A percentile compares a stretch with the other conserved stretches of the same genome.
phyloP scores from a whole-genome alignment of 345 rosid genomes.

The Pelargonium nanum region DNA sequence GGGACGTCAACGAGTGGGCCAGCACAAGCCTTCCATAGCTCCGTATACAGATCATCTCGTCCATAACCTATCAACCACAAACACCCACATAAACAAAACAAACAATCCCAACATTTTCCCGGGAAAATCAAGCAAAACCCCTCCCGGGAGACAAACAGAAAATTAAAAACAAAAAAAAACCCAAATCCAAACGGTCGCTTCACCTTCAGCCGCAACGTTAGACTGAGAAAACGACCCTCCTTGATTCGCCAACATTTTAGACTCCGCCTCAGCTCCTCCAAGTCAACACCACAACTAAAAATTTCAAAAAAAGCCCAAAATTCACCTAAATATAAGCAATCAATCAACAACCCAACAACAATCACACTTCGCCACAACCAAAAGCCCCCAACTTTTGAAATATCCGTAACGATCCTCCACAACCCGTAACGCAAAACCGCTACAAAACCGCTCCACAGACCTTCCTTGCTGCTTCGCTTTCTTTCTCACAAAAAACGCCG shows the following conservation, averaged over 20 bases:
- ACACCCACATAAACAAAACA: neutral
- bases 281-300: neutral
- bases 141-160: neutral
- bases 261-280: neutral
- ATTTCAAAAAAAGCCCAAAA: neutral
- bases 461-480: constrained; percentile 4
- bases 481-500: constrained; percentile 17
- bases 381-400: neutral
- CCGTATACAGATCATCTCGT: constrained; percentile 44
- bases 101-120: constrained; percentile 2
- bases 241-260: constrained; percentile 36
- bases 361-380: too few species aligned
- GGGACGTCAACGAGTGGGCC: constrained; percentile 83
- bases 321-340: neutral
- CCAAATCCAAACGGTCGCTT: neutral
- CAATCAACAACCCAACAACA: too few species aligned
- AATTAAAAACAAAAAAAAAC: neutral
- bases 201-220: constrained; percentile 13
- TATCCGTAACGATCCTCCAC: too few species aligned
- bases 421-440: neutral
- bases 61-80: constrained; percentile 12
- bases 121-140: too few species aligned
- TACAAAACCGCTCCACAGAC: neutral
- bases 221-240: neutral
- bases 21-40: constrained; percentile 84